Evolutionary conservation across 352 stramenopile species (phyloP), one percentile per base, ranked within the genome.

Genomic region (Phytopythium ostracodes): DNA sequence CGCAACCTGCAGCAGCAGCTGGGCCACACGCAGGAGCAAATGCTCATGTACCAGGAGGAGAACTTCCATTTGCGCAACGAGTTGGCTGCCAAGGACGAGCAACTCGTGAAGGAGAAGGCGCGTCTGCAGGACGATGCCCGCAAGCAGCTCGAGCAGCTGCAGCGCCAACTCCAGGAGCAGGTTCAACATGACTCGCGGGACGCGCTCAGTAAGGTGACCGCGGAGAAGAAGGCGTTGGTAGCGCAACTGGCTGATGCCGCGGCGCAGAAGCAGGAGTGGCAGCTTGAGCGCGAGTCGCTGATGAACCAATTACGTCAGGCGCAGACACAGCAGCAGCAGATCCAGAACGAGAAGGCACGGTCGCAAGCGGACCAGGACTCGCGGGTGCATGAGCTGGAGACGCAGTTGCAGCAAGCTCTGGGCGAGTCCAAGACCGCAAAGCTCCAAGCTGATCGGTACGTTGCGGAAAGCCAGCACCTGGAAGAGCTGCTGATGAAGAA

Each of bases 21-120:
- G 6, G 79, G 73, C 17, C 72, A 87, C 24, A 79, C 80, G 0
- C 82, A 91, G 55, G 72, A 89, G 55, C 78, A 91, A 66, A 81
- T 87, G 77, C 61, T 89, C 15, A 74, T 78, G 55, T 89, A 81
- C 57, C 79, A 91, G 33, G 79, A 89, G 59, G 77, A 91, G 59
- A 91, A 89, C 43, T 83, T 76, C 31, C 77, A 75, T 20, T 27
- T 91, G 57, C 81, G 81, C 22, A 68, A 68, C 17, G 63, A 89
- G 20, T 63, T 91, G 31, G 70, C 70, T 5, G 68, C 79, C 0
- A 85, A 87, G 51, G 81, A 91, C 40, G 81, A 89, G 8, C 76
- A 83, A 43, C 50, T 86, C 18, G 57, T 56, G 3, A 84, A 82
- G 33, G 79, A 89, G 33, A 89, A 87, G 56, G 60, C 65, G 10